These are phyloP conservation scores for Capronia americana DNA, from an alignment of 2,329 filamentous ascomycete species.

Conservation along the genomic window DNA sequence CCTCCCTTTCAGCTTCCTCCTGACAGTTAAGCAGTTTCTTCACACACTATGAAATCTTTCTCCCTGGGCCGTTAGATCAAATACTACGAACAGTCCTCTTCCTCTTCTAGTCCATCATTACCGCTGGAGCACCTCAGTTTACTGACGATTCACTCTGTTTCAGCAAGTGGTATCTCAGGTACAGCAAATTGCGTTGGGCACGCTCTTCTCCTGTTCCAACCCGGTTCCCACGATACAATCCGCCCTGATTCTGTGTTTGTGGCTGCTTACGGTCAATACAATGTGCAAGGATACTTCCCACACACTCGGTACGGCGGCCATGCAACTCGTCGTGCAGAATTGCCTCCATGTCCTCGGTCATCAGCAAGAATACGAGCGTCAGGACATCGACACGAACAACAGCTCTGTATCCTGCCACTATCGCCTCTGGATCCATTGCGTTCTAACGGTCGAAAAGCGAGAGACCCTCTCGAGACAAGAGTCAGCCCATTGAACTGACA, in stretches of 20 bases:
- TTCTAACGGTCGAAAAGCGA: conserved; percentile 23
- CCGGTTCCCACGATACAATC: conserved; percentile 21
- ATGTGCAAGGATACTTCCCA: conserved; percentile 23
- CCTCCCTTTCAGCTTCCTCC: background rate
- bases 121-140: conserved; percentile 15
- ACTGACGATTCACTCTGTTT: conserved; percentile 21
- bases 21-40: conserved; percentile 14
- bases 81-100: conserved; percentile 25
- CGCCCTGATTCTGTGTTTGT: conserved; percentile 19
- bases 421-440: conserved; percentile 25
- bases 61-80: conserved; percentile 38
- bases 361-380: conserved; percentile 25
- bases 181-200: conserved; percentile 13
- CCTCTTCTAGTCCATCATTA: conserved; percentile 26
- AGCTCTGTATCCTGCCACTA: conserved; percentile 20
- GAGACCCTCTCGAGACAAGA: background rate
- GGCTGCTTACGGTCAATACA: conserved; percentile 23
- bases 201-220: conserved; percentile 20
- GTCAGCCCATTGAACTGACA: conserved; percentile 4
- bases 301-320: conserved; percentile 18
- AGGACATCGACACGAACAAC: conserved; percentile 13
- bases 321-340: conserved; percentile 26
- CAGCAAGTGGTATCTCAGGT: conserved; percentile 21
- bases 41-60: conserved; percentile 17
- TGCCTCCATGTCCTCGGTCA: conserved; percentile 24